A percentile compares a stretch with the other conserved stretches of the same genome.
phyloP scores from a whole-genome alignment of 768 basidiomycete species.

The Agaricus subrufescens region DNA sequence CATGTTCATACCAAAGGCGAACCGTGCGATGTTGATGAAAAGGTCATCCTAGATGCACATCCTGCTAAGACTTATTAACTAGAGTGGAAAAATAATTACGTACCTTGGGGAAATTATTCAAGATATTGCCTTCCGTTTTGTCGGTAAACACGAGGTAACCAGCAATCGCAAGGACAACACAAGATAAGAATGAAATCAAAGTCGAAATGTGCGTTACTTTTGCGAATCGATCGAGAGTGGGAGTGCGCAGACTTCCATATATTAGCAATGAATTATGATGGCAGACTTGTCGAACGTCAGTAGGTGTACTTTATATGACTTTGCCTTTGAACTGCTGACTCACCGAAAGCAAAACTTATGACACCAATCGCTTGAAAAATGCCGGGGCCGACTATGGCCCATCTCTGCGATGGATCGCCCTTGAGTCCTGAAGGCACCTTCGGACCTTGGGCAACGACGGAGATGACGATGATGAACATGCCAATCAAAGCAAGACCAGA shows the following conservation, averaged over 20 bases:
- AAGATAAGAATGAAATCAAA: slow-evolving; percentile 76
- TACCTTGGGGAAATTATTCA: slow-evolving; percentile 90
- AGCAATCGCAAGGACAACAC: slow-evolving; percentile 77
- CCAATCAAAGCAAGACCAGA: slow-evolving; percentile 87
- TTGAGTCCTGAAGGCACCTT: slow-evolving; percentile 68
- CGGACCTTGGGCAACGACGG: slow-evolving; percentile 81
- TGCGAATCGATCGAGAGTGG: slow-evolving; percentile 91
- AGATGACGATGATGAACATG: slow-evolving; percentile 89
- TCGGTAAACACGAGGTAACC: slow-evolving; percentile 89
- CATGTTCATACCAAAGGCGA: slow-evolving; percentile 96
- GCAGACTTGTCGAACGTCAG: slow-evolving; percentile 50
- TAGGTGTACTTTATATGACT: too few relatives aligned
- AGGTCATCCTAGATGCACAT: slow-evolving; percentile 53
- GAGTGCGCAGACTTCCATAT: slow-evolving; percentile 88
- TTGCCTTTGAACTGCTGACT: background rate
- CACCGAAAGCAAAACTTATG: slow-evolving; percentile 87
- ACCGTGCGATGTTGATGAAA: slow-evolving; percentile 92
- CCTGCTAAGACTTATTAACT: slow-evolving; percentile 5
- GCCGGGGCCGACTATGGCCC: slow-evolving; percentile 73
- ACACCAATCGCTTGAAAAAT: slow-evolving; percentile 96
- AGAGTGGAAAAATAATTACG: slow-evolving; percentile 14
- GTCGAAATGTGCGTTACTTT: slow-evolving; percentile 93
- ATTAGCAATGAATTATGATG: slow-evolving; percentile 98
- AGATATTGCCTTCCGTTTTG: slow-evolving; percentile 90
- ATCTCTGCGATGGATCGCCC: slow-evolving; percentile 71